These are phyloP conservation scores for Suillus lakei DNA, from an alignment of 768 basidiomycete species.

Conservation along the genomic window DNA sequence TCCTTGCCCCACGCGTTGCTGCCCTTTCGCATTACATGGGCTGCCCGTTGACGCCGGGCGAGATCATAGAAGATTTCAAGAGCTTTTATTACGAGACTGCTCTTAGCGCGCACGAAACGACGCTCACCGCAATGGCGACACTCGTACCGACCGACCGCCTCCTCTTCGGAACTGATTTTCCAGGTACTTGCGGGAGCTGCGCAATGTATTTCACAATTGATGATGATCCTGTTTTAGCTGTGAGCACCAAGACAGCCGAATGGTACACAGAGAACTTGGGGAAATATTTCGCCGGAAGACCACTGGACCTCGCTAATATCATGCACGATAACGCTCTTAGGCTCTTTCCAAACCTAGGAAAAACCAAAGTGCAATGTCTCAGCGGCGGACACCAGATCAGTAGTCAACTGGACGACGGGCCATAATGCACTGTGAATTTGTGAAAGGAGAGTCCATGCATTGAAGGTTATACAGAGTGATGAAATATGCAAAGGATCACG, in stretches of 20 bases:
- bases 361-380: not conserved
- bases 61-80: slow-evolving; percentile 71
- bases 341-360: slow-evolving; percentile 51
- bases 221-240: slow-evolving; percentile 45
- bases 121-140: slow-evolving; percentile 52
- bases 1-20: slow-evolving; percentile 72
- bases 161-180: slow-evolving; percentile 79
- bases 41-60: slow-evolving; percentile 60
- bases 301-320: slow-evolving; percentile 46
- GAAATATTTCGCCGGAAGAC: slow-evolving; percentile 48
- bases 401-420: slow-evolving; percentile 5
- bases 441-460: slow-evolving; percentile 22
- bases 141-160: slow-evolving; percentile 57
- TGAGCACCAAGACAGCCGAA: slow-evolving; percentile 53
- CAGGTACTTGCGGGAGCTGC: slow-evolving; percentile 49
- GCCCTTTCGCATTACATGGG: slow-evolving; percentile 74
- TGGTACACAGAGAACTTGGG: slow-evolving; percentile 68
- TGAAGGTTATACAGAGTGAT: slow-evolving; percentile 31
- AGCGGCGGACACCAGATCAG: not conserved
- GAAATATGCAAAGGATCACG: slow-evolving; percentile 26
- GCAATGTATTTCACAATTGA: not conserved
- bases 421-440: slow-evolving; percentile 14
- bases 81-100: slow-evolving; percentile 80
- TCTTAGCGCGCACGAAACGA: slow-evolving; percentile 59
- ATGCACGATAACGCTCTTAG: slow-evolving; percentile 53